Conservation (phyloP, 75 land plant genomes). For the Adiantum capillusveneris region DNA sequence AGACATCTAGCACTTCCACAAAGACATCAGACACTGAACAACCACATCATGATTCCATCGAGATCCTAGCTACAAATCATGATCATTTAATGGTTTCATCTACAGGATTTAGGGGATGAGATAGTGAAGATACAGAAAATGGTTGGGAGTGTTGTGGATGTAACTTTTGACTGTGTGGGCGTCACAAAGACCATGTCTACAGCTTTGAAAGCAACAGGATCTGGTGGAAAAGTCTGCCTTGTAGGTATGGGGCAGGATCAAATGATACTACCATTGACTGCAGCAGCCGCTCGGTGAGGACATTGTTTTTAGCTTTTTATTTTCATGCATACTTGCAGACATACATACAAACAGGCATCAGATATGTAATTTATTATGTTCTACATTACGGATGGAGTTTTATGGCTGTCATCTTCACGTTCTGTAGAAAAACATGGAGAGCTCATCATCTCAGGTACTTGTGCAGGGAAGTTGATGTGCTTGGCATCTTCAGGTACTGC, state of each 20-base stretch:
- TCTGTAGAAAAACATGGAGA: not conserved
- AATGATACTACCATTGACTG: conserved; percentile 33
- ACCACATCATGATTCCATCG: too few species aligned
- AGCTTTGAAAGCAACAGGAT: conserved; percentile 27
- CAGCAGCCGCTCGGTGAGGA: conserved; percentile 29
- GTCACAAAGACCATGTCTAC: conserved; percentile 31
- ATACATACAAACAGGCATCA: too few species aligned
- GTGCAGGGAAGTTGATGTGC: conserved; percentile 35
- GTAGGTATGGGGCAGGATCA: conserved; percentile 38
- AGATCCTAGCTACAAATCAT: too few species aligned
- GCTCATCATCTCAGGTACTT: conserved; percentile 4
- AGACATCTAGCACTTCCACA: too few species aligned
- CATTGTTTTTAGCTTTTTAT: too few species aligned
- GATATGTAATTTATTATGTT: too few species aligned
- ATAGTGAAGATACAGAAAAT: conserved; percentile 12
- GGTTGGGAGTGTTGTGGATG: conserved; percentile 24
- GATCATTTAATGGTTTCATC: too few species aligned
- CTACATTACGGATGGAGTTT: too few species aligned
- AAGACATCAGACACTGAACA: too few species aligned
- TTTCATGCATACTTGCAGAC: too few species aligned
- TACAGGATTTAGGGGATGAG: conserved; percentile 27
- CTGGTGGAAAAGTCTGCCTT: conserved; percentile 43
- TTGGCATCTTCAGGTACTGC: conserved; percentile 37
- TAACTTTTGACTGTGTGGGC: conserved; percentile 36
- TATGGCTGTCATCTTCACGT: not conserved